Evolutionary conservation across 345 rosid genomes (phyloP), one percentile per base, ranked within the genome.

Genomic region (Rhizophora mangle): DNA sequence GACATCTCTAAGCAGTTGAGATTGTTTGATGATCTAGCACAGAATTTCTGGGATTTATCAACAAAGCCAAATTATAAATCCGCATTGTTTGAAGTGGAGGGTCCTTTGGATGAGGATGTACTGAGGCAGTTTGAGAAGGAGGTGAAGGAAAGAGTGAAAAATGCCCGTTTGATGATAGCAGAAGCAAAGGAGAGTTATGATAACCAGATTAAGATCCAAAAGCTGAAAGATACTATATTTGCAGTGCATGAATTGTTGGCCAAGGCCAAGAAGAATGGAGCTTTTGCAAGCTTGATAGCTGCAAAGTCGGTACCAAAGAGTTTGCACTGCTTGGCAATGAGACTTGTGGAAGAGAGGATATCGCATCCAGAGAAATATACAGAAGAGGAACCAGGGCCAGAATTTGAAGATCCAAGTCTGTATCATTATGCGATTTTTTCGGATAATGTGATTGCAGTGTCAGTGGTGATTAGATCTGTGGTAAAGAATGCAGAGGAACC

Each of bases 261-360:
- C 7, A 93, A 93, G 85, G 98, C 98, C 0, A 90, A 84, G 88
- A 93, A 88, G 83, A 93, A 86, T 60, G 96, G 98, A 26, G 95
- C 88, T 21, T 70, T 90, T 29, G 91, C 95, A 0, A 88, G 98
- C 72, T 82, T 82, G 59, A 93, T 93, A 52, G 81, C 96, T 24
- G 98, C 98, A 1, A 90, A 84, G 76, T 90, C 95, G 0, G 76
- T 88, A 2, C 98, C 98, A 0, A 93, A 93, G 82, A 93, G 98
- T 76, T 82, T 93, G 84, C 91, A 90, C 80, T 93, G 98, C 69
- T 76, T 93, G 86, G 98, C 93, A 1, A 93, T 93, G 98, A 85
- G 98, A 79, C 89, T 93, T 64, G 89, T 93, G 26, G 96, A 81
- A 74, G 98, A 93, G 82, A 87, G 89, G 80, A 84, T 93, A 74